Evolutionary conservation across 148 eudicot genomes (phyloP), one percentile per base, ranked within the genome.

Genomic region (Pouteria glomerata): DNA sequence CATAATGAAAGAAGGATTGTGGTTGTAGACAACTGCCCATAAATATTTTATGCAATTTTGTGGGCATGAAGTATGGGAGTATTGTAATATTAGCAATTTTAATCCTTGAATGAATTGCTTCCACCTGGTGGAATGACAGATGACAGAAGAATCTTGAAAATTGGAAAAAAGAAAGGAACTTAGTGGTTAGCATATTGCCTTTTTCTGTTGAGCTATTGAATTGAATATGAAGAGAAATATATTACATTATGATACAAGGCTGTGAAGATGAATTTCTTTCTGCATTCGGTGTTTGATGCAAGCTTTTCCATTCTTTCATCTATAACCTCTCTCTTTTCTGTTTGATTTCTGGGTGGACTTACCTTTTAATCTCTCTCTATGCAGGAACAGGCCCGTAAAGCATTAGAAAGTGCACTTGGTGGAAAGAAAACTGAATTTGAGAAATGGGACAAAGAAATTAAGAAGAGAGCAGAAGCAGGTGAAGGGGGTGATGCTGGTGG

Each of bases 331-430:
- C 1, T 45, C n/a, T 24, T 42, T 21, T 39, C 37, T 62, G 31
- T 13, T 23, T n/a, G 21, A 18, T 39, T 69, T n/a, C 37, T 34
- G 0, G 48, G 23, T 19, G 50, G 19, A 42, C 26, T 59, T 24
- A 42, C 67, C 23, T 51, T 26, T 18, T 6, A 29, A 56, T 63
- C 2, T 66, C 4, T 47, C 5, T 56, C 26, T 35, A 30, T 39
- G 63, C 84, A 90, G 97, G 98, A 94, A 8, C 85, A 87, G 80
- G 98, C 95, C 58, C 85, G 77, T 76, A 94, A 89, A 85, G 98
- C 98, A n/a, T 73, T 94, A 77, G 98, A 94, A 77, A 76, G 84
- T 63, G 98, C 98, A 61, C 90, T 94, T 59, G 89, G 88, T 65
- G 96, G 85, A 63, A 93, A 87, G 85, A 87, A 87, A 63, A 69